These are phyloP conservation scores for Scutellaria baicalensis DNA, from an alignment of 257 asterid species.

Conservation along the genomic window DNA sequence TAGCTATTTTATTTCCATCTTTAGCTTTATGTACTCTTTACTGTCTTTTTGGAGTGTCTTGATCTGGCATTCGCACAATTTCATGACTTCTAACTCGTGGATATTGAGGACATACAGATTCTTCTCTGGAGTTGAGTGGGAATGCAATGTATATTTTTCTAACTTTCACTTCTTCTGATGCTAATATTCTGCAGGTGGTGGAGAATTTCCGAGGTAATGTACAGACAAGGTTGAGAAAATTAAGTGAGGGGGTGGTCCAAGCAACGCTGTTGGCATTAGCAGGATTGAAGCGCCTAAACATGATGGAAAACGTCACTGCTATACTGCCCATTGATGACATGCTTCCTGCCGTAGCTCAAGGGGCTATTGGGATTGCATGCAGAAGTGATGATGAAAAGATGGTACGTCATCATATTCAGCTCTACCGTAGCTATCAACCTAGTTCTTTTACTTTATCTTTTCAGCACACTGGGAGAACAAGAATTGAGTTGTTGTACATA, in stretches of 20 bases:
- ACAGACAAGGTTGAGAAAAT: conserved; percentile 77
- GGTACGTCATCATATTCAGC: conserved; percentile 33
- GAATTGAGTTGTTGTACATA: background rate
- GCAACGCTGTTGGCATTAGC: conserved; percentile 92
- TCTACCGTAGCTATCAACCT: background rate
- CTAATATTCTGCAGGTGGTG: conserved; percentile 45
- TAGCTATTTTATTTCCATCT: background rate
- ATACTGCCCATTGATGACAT: conserved; percentile 82
- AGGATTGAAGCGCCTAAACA: conserved; percentile 81
- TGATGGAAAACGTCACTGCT: conserved; percentile 72
- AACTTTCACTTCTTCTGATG: background rate
- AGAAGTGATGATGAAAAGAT: conserved; percentile 73
- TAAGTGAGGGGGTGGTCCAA: conserved; percentile 90
- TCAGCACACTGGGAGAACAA: background rate
- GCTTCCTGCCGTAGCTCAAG: conserved; percentile 99
- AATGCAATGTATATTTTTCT: background rate
- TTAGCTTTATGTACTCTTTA: background rate
- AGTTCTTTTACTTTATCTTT: background rate
- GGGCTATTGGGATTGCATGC: conserved; percentile 95
- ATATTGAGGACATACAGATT: background rate
- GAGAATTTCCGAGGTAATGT: conserved; percentile 97
- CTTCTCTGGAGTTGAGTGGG: background rate
- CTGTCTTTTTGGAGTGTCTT: background rate
- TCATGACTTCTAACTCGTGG: background rate
- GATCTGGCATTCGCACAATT: background rate